phyloP scores from a whole-genome alignment of 2,329 filamentous ascomycete genomes.

The Calonectria leucothoes region DNA sequence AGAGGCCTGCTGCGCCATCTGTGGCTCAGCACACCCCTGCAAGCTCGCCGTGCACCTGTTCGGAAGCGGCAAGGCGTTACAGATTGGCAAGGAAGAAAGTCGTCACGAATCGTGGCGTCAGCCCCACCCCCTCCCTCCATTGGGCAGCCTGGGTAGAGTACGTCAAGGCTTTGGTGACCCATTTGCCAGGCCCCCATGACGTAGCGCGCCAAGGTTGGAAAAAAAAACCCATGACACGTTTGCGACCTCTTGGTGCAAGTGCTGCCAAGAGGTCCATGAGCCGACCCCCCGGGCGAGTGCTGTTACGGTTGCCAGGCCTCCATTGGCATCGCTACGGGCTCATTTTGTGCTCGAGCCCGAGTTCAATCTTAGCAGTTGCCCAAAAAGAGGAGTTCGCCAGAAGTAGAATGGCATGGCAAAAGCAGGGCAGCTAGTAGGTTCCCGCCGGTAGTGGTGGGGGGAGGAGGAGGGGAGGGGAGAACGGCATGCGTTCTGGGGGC shows the following conservation, averaged over 20 bases:
- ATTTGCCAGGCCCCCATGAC: conserved; percentile 9
- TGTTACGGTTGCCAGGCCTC: neutral
- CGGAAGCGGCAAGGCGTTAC: neutral
- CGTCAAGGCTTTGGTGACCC: neutral
- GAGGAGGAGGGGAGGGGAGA: neutral
- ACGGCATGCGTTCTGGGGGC: neutral
- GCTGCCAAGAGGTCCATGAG: conserved; percentile 1
- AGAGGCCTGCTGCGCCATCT: conserved; percentile 14
- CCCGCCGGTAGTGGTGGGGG: neutral
- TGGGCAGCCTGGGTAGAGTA: conserved; percentile 3
- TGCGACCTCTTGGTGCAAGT: neutral
- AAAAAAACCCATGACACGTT: conserved; percentile 5
- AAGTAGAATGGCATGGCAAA: neutral
- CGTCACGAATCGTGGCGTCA: conserved; percentile 23
- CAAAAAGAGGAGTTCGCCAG: neutral
- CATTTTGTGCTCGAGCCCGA: neutral
- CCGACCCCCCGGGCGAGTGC: neutral
- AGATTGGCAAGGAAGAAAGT: neutral
- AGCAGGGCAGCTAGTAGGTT: conserved; percentile 2
- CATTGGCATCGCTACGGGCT: conserved; percentile 6
- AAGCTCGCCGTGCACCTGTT: conserved; percentile 12
- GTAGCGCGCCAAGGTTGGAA: neutral
- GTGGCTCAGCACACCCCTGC: conserved; percentile 19
- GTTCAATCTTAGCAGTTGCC: neutral
- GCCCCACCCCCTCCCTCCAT: conserved; percentile 12